Percentiles rank a stretch among this genome's conserved stretches.
phyloP scores from a whole-genome alignment of 345 rosid genomes.

The Bruguiera sexangula region DNA sequence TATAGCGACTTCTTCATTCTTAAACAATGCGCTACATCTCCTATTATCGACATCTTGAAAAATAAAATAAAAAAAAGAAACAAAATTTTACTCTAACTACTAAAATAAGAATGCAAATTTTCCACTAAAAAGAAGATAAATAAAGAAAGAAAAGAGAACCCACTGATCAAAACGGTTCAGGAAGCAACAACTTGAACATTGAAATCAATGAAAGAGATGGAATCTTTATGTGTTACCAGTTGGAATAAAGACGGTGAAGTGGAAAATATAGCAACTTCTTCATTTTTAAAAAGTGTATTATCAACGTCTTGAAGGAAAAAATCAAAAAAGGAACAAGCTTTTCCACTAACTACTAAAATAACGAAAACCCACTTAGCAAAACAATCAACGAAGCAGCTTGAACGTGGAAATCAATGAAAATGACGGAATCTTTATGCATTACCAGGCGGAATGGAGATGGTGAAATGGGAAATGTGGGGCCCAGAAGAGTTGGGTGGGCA shows the following conservation, averaged over 20 bases:
- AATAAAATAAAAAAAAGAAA: background rate
- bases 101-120: background rate
- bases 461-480: constrained; percentile 61
- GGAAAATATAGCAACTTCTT: constrained; percentile 41
- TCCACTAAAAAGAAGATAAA: background rate
- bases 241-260: constrained; percentile 54
- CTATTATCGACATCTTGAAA: background rate
- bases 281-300: constrained; percentile 28
- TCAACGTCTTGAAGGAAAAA: background rate
- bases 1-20: constrained; percentile 20
- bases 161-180: background rate
- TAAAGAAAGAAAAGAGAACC: background rate
- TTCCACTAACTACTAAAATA: background rate
- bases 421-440: constrained; percentile 1
- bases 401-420: background rate
- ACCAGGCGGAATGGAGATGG: constrained; percentile 54
- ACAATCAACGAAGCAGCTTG: background rate
- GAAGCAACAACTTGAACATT: background rate
- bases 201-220: background rate
- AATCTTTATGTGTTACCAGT: constrained; percentile 31
- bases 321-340: background rate
- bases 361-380: background rate
- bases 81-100: background rate
- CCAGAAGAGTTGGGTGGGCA: constrained; percentile 61
- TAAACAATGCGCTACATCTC: constrained; percentile 31